Base-by-base conservation (phyloP, 768 basidiomycete species). In the Tylopilus plumbeoviolaceoides region DNA sequence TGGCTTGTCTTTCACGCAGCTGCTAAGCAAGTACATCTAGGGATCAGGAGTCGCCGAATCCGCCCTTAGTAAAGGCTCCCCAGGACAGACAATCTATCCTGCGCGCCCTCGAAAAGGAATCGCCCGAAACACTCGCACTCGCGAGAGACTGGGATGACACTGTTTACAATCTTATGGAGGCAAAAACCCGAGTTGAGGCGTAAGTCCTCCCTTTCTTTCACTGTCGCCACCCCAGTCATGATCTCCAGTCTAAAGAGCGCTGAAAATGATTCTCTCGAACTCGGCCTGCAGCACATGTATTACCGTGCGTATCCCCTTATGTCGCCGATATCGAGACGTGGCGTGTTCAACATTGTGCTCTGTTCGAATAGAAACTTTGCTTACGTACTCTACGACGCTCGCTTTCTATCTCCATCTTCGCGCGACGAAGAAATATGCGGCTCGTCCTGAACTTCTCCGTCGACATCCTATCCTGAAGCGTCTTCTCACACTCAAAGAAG, bases 341-440 rank as follows among this genome's bases (percentile, higher is more conserved):
- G 7, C 31, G 18, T 46, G 27, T 49, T 54, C 25, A 50, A 39
- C 28, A 40, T 5, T 5, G 23, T 23, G n/a, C 36, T 35, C 33
- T 35, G 18, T 54, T 21, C 17, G 48, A 56, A 27, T 68, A 98
- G 95, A 98, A 76, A 81, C 93, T 1, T 75, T 95, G 2, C 73
- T 97, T 35, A 91, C 94, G 9, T 98, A 98, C 64, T 79, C 90
- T 18, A 90, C 93, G 1, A 86, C 84, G 2, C 84, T 98, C 42
- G 89, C 94, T 1, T 98, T 94, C 73, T 98, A 95, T 72, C 74
- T 98, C 38, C 84, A 94, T 67, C 77, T 98, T n/a, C 83, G 89
- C 17, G 76, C 88, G 21, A 79, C 78, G 38, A 75, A 80, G 55
- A 81, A 87, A 70, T 83, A 84, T 64, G 75, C 79, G 7, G 75